Evolutionary conservation across 208 protist species (phyloP), one percentile per base, ranked within the genome.

Genomic region (Acanthamoeba healyi): DNA sequence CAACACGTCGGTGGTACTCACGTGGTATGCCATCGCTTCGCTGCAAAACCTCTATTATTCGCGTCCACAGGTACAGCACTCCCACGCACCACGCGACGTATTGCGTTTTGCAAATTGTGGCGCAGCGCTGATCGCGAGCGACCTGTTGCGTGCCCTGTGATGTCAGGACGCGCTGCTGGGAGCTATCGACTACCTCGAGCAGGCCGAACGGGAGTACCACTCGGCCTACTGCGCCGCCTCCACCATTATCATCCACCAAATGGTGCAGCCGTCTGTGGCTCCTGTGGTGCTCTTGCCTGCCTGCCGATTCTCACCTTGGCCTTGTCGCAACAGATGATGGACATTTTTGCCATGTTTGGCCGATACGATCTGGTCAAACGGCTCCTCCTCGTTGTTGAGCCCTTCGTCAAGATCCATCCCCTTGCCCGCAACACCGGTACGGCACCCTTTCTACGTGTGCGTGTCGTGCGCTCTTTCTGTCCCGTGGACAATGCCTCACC

Each of bases 171-270:
- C 70, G 40, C 24, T 81, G 6, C 19, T 29, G 5, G 29, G 17
- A 17, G 70, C 70, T 22, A 46, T 44, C 34, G 19, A 44, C 1
- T 81, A 81, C 26, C 70, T 81, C 5, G 70, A 81, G n/a, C 36
- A 46, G 0, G 17, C 40, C 22, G 70, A 81, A 38, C 34, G 24
- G 6, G 70, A 81, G 38, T 26, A 10, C 61, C 70, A 81, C 36
- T 81, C 70, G 40, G 38, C 70, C 70, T 81, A 81, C 40, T 81
- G 70, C 24, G 70, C 70, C 22, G 34, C 24, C 17, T 81, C 70
- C 34, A 81, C 70, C 15, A 9, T 81, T 0, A 81, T 81, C 36
- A 29, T 40, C 0, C 70, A 81, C 40, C 6, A 9, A 14, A 46
- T 81, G 70, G 70, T 81, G 46, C 61, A 15, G n/a, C n/a, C n/a